Evolutionary conservation across 2,329 filamentous ascomycete species (phyloP).

Genomic region (Trichoderma atroviride): DNA sequence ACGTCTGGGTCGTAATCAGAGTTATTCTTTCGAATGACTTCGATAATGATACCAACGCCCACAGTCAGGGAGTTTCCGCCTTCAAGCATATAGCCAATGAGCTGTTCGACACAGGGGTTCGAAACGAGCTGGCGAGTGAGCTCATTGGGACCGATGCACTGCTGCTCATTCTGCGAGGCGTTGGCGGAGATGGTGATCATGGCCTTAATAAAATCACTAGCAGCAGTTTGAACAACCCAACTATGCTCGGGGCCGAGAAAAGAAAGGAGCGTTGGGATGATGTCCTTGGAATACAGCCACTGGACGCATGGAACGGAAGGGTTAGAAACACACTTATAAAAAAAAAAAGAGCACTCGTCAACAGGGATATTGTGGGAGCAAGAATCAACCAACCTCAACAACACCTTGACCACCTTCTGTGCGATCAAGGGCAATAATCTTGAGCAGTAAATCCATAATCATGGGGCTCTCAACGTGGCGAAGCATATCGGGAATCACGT

Average conservation of each 20-base stretch:
- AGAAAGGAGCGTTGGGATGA: constrained; percentile 83
- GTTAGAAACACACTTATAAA: constrained; percentile 28
- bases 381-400: constrained; percentile 70
- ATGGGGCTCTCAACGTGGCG: constrained; percentile 96
- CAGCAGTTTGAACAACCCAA: constrained; percentile 91
- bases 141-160: constrained; percentile 98
- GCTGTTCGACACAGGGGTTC: constrained; percentile 74
- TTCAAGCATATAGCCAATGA: constrained; percentile 89
- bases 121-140: constrained; percentile 94
- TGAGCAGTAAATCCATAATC: constrained; percentile 95
- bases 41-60: constrained; percentile 94
- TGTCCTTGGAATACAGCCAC: constrained; percentile 89
- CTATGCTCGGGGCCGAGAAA: constrained; percentile 84
- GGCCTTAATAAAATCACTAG: constrained; percentile 95
- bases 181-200: constrained; percentile 99
- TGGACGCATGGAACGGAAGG: constrained; percentile 40
- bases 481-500: constrained; percentile 81
- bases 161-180: constrained; percentile 95
- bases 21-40: constrained; percentile 99
- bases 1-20: constrained; percentile 97
- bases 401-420: constrained; percentile 88
- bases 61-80: constrained; percentile 95
- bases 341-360: background rate
- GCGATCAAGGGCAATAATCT: constrained; percentile 95
- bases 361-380: background rate